Evolutionary conservation across 2,329 filamentous ascomycete genomes (phyloP), one percentile per base, ranked within the genome.

Genomic region (Macroventuria anomochaeta): DNA sequence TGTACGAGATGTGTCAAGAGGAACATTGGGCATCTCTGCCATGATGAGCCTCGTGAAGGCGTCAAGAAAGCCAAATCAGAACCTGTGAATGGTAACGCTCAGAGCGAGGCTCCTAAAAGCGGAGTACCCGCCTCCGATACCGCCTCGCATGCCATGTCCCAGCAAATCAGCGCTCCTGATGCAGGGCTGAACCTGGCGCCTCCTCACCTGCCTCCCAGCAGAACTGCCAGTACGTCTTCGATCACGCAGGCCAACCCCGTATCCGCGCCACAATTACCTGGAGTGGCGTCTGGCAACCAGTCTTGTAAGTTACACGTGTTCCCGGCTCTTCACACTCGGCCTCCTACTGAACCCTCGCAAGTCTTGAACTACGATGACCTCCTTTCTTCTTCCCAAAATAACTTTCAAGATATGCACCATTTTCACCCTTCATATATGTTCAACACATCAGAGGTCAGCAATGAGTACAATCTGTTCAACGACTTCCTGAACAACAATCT

Each of bases 1-100:
- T 99, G 95, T 84, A 93, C 91, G 69, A 86, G 95, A 79, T 99
- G 95, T 81, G 91, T 97, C 78, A 99, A 97, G 80, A 88, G 95
- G 72, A 96, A 96, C 79, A 99, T 99, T 76, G 95, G 93, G 69
- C 95, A 99, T 77, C 84, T 99, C 63, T 99, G 95, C 77, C 95
- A 97, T 80, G 95, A 99, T 77, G 95, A 97, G 78, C 93, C 93
- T 64, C 88, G 93, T 76, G 93, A 99, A 71, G 63, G 63, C 64
- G 85, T 88, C 55, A 96, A 95, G 78, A 93, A 93, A 77, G 78
- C 84, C 66, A 96, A 93, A 79, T 76, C 76, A 32, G 78, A 80
- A 18, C 65, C 73, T 28, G 77, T 78, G 34, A 72, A 60, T 41
- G 55, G 59, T 42, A 64, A 68, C 53, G 63, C 59, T 46, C 73